Base-by-base conservation (phyloP, 148 eudicot species). In the Nyssa sinensis region DNA sequence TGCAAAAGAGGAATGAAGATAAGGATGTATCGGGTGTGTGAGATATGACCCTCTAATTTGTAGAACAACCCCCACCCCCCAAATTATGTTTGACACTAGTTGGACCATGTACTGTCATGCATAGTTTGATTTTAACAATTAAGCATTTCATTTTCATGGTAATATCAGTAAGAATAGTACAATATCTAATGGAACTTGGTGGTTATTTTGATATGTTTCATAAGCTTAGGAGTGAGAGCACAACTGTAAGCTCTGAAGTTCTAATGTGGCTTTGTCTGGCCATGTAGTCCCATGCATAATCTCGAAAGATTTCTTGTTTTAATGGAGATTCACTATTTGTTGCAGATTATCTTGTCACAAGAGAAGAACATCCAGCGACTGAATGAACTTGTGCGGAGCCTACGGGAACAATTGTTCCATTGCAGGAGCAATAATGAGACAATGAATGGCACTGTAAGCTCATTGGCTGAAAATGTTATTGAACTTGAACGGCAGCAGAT, bases 321-420 rank as follows among this genome's bases (percentile, higher is more conserved):
- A 32, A 10, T 49, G 14, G 61, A 73, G 32, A 4, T 62, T 59
- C 3, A 30, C 31, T 34, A 5, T 19, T 73, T 25, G 17, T 62
- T n/a, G 80, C 90, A 94, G 98, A 90, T 94, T 12, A 94, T 94
- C 59, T 83, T 94, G 81, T 88, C 94, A 17, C 98, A 94, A 85
- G 98, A 94, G 83, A 91, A 86, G 87, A 94, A 77, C 83, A 94
- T 94, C 78, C 93, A 90, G 73, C 90, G 80, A 78, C 93, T 94
- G 25, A 91, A 84, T 23, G 95, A 90, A 79, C 89, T 90, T 33
- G 91, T 94, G 28, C 80, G 75, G 34, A 85, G 83, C 77, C 93
- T 94, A 65, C 83, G 83, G 67, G 90, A 88, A 73, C 90, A 91
- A 72, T 81, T 94, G 44, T 80, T 74, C 21, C 88, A 83, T 59